Evolutionary conservation across 2,329 filamentous ascomycete species (phyloP).

Genomic region (Fusarium guadeloupense): DNA sequence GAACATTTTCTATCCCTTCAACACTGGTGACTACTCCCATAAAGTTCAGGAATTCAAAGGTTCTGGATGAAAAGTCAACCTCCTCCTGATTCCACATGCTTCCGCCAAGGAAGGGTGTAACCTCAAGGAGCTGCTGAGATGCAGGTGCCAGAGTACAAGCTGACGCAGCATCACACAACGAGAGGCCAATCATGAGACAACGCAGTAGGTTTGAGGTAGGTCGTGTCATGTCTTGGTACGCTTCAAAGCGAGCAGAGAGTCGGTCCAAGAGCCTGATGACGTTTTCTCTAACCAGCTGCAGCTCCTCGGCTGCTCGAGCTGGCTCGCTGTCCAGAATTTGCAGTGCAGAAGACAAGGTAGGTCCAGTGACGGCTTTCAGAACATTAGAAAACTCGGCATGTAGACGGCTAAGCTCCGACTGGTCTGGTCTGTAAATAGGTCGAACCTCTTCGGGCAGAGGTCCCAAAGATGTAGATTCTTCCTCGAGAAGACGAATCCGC

Average conservation of each 20-base stretch:
- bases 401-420: slow-evolving; percentile 73
- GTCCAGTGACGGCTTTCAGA: slow-evolving; percentile 68
- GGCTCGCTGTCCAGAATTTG: slow-evolving; percentile 38
- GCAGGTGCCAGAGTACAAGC: slow-evolving; percentile 54
- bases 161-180: slow-evolving; percentile 60
- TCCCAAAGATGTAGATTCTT: slow-evolving; percentile 71
- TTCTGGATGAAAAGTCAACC: slow-evolving; percentile 36
- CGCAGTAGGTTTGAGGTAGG: slow-evolving; percentile 83
- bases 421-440: slow-evolving; percentile 75
- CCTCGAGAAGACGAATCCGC: slow-evolving; percentile 69
- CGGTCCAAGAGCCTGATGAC: slow-evolving; percentile 76
- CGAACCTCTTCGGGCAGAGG: slow-evolving; percentile 70
- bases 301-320: slow-evolving; percentile 46
- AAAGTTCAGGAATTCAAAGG: slow-evolving; percentile 57
- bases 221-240: slow-evolving; percentile 85
- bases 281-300: slow-evolving; percentile 63
- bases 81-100: slow-evolving; percentile 44
- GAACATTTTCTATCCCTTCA: slow-evolving; percentile 57
- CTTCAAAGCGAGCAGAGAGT: slow-evolving; percentile 74
- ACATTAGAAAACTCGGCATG: slow-evolving; percentile 87
- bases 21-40: slow-evolving; percentile 52
- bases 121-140: slow-evolving; percentile 52
- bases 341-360: slow-evolving; percentile 53
- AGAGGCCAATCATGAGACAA: slow-evolving; percentile 79
- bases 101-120: slow-evolving; percentile 67